phyloP scores from a whole-genome alignment of 2,329 filamentous ascomycete genomes.

The Trichoderma atroviride region DNA sequence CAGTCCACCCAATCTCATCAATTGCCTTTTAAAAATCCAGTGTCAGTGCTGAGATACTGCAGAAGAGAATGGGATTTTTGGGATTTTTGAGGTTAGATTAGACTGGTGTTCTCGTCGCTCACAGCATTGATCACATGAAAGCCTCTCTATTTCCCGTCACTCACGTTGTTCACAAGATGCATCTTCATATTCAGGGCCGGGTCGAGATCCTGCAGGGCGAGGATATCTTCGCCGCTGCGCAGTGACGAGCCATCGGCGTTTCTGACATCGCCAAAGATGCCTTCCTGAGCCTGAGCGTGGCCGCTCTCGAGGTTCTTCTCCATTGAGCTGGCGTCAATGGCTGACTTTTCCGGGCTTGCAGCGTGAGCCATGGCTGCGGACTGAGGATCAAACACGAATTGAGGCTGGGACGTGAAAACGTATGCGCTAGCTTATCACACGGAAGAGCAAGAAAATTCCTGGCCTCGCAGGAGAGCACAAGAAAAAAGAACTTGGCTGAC shows the following conservation, averaged over 20 bases:
- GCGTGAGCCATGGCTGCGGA: constrained; percentile 13
- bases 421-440: not conserved
- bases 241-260: constrained; percentile 32
- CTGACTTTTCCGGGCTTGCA: constrained; percentile 12
- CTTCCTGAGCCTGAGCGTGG: constrained; percentile 3
- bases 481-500: constrained; percentile 1
- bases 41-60: constrained; percentile 3
- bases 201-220: constrained; percentile 60
- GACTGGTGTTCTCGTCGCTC: constrained; percentile 8
- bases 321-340: constrained; percentile 25
- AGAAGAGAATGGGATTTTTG: not conserved
- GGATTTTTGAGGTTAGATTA: not conserved
- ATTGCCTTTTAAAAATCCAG: constrained; percentile 42
- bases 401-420: not conserved
- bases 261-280: constrained; percentile 21
- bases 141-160: constrained; percentile 31
- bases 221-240: constrained; percentile 50
- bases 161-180: constrained; percentile 68
- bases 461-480: not conserved
- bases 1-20: constrained; percentile 64
- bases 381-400: not conserved
- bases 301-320: constrained; percentile 27
- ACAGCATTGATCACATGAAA: constrained; percentile 4
- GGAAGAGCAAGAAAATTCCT: not conserved
- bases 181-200: constrained; percentile 67